Conservation (phyloP, 1,284 basidiomycete species). For the Cutaneotrichosporon mucoides region DNA sequence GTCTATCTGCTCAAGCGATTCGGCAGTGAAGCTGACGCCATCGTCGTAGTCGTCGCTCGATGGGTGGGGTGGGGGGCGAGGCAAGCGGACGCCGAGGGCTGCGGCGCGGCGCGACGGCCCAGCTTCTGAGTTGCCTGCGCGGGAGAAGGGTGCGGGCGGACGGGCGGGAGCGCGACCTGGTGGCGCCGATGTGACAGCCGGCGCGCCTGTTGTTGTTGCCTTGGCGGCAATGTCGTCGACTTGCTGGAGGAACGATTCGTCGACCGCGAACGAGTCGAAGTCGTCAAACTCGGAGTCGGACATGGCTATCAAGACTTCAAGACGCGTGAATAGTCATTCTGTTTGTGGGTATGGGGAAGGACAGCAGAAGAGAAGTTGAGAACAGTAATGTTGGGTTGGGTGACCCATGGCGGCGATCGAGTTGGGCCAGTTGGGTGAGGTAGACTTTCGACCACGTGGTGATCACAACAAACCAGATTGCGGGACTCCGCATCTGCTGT, state of each 20-base stretch:
- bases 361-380: not conserved
- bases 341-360: too few relatives aligned
- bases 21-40: slow-evolving; percentile 14
- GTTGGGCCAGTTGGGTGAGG: not conserved
- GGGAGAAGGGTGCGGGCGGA: not conserved
- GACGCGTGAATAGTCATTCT: not conserved
- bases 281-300: slow-evolving; percentile 20
- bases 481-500: not conserved
- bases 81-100: slow-evolving; percentile 10
- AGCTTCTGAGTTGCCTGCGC: slow-evolving; percentile 2
- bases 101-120: slow-evolving; percentile 10
- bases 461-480: not conserved
- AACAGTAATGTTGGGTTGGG: not conserved
- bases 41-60: slow-evolving; percentile 27
- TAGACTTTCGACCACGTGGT: not conserved
- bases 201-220: too few relatives aligned
- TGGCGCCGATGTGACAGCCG: not conserved
- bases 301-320: slow-evolving; percentile 4
- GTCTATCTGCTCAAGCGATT: slow-evolving; percentile 24
- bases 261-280: slow-evolving; percentile 35
- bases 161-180: too few relatives aligned
- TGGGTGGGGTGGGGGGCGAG: slow-evolving; percentile 4
- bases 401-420: not conserved
- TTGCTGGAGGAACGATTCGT: slow-evolving; percentile 39
- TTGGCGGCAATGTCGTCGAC: slow-evolving; percentile 36